phyloP scores from a whole-genome alignment of 495 filamentous ascomycete species.

The Tuber borchii region DNA sequence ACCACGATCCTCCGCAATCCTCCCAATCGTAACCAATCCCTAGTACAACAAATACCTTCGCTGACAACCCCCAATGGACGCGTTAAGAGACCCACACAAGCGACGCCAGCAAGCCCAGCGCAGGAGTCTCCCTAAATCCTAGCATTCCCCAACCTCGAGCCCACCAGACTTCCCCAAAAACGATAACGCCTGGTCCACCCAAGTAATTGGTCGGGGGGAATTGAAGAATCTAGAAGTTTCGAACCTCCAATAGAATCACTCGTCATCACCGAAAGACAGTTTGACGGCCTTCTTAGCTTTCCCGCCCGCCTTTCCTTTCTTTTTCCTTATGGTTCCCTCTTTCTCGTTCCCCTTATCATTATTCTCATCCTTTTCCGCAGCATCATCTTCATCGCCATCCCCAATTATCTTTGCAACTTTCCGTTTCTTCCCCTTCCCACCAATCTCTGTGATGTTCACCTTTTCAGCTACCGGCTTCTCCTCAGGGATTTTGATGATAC shows the following conservation, averaged over 20 bases:
- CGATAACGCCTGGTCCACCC: background rate
- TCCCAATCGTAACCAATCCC: background rate
- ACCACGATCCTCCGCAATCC: background rate
- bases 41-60: background rate
- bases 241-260: constrained; percentile 2
- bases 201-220: background rate
- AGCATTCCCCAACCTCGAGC: background rate
- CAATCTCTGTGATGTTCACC: constrained; percentile 26
- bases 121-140: background rate
- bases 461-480: constrained; percentile 11
- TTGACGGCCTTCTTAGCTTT: constrained; percentile 34
- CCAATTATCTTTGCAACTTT: constrained; percentile 36
- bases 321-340: constrained; percentile 9
- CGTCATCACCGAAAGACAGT: constrained; percentile 39
- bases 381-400: constrained; percentile 27
- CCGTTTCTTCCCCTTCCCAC: constrained; percentile 33
- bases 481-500: background rate
- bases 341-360: background rate
- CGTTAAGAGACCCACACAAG: background rate
- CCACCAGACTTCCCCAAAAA: background rate
- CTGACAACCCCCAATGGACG: background rate
- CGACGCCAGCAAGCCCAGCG: background rate
- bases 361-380: constrained; percentile 8
- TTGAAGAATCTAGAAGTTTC: background rate
- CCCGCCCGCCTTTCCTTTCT: constrained; percentile 21